Evolutionary conservation across 768 basidiomycete species (phyloP), one percentile per base, ranked within the genome.

Genomic region (Lyophyllum shimeji): DNA sequence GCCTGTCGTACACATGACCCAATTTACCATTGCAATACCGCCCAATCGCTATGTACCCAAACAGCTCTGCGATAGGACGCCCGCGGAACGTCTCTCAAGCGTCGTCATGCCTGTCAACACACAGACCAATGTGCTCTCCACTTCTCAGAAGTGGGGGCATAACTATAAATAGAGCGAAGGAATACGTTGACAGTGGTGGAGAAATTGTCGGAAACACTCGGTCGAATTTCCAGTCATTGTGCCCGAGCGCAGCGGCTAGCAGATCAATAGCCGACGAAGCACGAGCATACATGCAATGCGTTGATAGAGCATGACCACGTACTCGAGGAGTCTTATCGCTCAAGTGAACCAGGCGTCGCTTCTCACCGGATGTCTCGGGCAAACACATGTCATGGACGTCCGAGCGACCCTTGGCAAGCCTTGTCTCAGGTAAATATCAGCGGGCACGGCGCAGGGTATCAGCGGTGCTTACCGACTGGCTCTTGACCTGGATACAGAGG

Each of bases 291-390:
- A 42, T 20, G 39, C 18, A 20, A 40, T 33, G 47, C 3, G 44
- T 9, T 29, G 3, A 3, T 33, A 5, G 3, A 18, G n/a, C 47
- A 17, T 18, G 15, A 23, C 47, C 18, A 39, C 37, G 25, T 50
- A 29, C 8, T 55, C 42, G 31, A 23, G 20, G 39, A 31, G 52
- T 42, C 27, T 27, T 45, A 13, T 33, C 39, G 18, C n/a, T 37
- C 31, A 50, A 34, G 46, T 48, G 46, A 24, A 25, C 21, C 13
- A 48, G 29, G 40, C 27, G 29, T 45, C 17, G 27, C 52, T 53
- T 46, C 53, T 49, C 40, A 43, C 24, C 48, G 54, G 46, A 45
- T 33, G 42, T 50, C 25, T 55, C 29, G 54, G 54, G 48, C n/a
- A 47, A 33, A 46, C 34, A 50, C 39, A 40, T 31, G 23, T 46